Evolutionary conservation across 768 basidiomycete genomes (phyloP), one percentile per base, ranked within the genome.

Genomic region (Tubosaeta sp.): DNA sequence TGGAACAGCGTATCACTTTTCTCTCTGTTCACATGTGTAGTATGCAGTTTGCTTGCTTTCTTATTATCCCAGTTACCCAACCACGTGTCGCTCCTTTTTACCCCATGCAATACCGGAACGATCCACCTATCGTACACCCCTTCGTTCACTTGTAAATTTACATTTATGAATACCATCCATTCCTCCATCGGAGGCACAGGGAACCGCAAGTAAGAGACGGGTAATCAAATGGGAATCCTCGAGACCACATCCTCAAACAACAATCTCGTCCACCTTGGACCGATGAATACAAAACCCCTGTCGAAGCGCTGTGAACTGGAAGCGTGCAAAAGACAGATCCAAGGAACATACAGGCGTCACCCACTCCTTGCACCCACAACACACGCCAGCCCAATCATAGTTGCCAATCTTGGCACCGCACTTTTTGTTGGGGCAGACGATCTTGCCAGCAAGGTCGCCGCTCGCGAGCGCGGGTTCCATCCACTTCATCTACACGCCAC

Each of bases 331-430:
- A 86, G 31, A 13, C 9, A 13, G 13, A 25, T 35, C 5, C 22
- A 9, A 31, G n/a, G 25, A 8, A 25, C 32, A 17, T 59, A 94
- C 93, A 41, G 94, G 94, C 9, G 85, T 86, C 26, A 95, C 89
- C 94, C 94, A 97, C 62, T 85, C 83, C 60, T 86, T 88, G 64
- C 94, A 97, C 22, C 90, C 87, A 65, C 94, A 95, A 61, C 85
- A 82, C 27, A 91, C 84, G 0, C 95, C 95, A 5, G 94, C 92
- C 97, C 97, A 99, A 65, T 97, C 94, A 60, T 85, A 98, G 66
- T 91, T 97, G 3, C 97, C 97, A 16, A 99, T 76, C 72, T 99
- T 99, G 25, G 82, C 84, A 3, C 79, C 78, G 61, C 97, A 99
- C 63, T 90, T 93, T 61, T 84, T 79, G 68, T 95, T 95, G 4